phyloP scores from a whole-genome alignment of 371 early-diverging fungal genomes.

The Mortierella sp. region DNA sequence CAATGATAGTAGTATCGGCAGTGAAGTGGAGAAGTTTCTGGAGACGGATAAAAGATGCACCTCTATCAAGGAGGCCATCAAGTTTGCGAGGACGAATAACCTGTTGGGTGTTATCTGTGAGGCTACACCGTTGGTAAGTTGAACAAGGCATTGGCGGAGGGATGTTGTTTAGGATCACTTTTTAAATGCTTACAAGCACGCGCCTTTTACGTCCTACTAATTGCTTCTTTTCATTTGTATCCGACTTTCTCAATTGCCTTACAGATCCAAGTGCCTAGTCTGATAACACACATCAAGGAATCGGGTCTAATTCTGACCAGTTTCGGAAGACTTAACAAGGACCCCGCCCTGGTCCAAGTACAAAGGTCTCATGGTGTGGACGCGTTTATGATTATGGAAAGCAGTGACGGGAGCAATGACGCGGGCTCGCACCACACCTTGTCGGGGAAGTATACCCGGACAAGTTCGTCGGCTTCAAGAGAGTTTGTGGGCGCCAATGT shows the following conservation, averaged over 20 bases:
- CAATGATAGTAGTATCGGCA: neutral
- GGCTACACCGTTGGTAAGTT: constrained; percentile 83
- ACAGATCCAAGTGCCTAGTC: constrained; percentile 87
- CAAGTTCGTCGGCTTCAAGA: neutral
- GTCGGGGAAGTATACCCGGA: neutral
- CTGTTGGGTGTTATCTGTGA: constrained; percentile 91
- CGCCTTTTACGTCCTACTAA: neutral
- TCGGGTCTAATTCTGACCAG: constrained; percentile 90
- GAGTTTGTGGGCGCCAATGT: neutral
- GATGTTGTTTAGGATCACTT: neutral
- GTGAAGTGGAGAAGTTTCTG: constrained; percentile 14
- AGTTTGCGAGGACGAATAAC: constrained; percentile 82
- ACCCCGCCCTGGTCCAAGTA: constrained; percentile 67
- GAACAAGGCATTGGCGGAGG: neutral
- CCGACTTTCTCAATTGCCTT: neutral
- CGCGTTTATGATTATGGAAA: constrained; percentile 77
- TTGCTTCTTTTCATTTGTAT: neutral
- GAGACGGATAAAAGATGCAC: constrained; percentile 53
- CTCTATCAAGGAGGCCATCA: constrained; percentile 84
- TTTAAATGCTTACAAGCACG: neutral
- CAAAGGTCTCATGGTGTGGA: constrained; percentile 91
- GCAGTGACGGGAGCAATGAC: neutral
- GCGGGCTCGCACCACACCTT: neutral
- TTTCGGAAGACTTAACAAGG: constrained; percentile 83
- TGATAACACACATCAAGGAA: constrained; percentile 92